Evolutionary conservation across 192 early-diverging fungal species (phyloP).

Genomic region (Coemansia sp.): DNA sequence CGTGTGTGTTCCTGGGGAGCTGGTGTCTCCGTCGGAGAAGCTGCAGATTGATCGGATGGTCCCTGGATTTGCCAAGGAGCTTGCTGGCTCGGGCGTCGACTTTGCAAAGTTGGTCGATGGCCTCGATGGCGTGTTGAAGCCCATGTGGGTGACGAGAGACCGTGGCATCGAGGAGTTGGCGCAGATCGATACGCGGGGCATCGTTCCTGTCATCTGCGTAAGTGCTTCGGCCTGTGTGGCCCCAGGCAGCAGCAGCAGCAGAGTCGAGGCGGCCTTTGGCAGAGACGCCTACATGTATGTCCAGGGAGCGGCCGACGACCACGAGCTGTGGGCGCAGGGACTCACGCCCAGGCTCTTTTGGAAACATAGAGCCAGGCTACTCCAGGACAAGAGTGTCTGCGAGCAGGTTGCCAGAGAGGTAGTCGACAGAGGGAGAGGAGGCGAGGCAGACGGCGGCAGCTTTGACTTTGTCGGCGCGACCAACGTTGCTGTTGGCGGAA

Average conservation of each 20-base stretch:
- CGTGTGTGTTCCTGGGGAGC: constrained; percentile 61
- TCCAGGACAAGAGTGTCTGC: constrained; percentile 32
- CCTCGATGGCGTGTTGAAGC: constrained; percentile 68
- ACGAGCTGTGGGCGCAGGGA: constrained; percentile 79
- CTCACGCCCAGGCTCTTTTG: constrained; percentile 67
- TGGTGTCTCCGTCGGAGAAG: constrained; percentile 69
- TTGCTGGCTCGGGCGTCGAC: constrained; percentile 56
- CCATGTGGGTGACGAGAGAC: constrained; percentile 79
- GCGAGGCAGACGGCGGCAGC: neutral
- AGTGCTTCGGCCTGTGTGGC: constrained; percentile 60
- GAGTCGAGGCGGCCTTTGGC: constrained; percentile 26
- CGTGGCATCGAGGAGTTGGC: constrained; percentile 43
- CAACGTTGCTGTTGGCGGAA: constrained; percentile 60
- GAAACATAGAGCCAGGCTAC: constrained; percentile 46
- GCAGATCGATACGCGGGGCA: constrained; percentile 44
- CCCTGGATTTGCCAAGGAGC: constrained; percentile 55
- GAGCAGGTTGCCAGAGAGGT: constrained; percentile 18
- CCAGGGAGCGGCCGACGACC: constrained; percentile 88
- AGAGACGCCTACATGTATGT: constrained; percentile 69
- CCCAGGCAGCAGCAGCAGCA: constrained; percentile 53
- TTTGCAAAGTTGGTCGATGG: constrained; percentile 16
- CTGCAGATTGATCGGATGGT: constrained; percentile 62
- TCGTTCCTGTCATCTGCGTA: constrained; percentile 75
- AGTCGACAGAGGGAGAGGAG: neutral
- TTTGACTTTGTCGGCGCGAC: constrained; percentile 58